phyloP scores from a whole-genome alignment of 345 rosid species.

The Corchorus capsularis region DNA sequence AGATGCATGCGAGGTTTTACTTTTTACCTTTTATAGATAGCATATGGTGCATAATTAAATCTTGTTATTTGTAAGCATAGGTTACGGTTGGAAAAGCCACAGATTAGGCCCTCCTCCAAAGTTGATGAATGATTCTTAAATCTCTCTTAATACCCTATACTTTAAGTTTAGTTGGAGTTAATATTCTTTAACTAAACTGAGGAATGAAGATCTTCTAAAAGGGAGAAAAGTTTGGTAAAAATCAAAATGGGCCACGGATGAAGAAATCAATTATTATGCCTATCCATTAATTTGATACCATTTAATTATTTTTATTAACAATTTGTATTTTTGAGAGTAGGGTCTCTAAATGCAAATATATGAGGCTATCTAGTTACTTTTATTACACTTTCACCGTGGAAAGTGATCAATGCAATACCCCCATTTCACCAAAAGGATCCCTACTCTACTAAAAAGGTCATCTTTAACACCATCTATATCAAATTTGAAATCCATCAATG shows the following conservation, averaged over 20 bases:
- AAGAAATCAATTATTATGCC: neutral
- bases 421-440: neutral
- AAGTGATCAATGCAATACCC: neutral
- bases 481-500: too few relatives aligned
- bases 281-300: neutral
- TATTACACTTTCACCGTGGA: neutral
- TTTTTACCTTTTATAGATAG: neutral
- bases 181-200: neutral
- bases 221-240: neutral
- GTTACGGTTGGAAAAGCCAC: neutral
- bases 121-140: neutral
- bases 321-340: neutral
- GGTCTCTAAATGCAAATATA: neutral
- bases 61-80: too few relatives aligned
- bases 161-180: neutral
- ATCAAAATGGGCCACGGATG: neutral
- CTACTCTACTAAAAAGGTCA: neutral
- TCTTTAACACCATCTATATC: neutral
- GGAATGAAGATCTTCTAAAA: neutral
- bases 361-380: neutral
- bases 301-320: too few relatives aligned
- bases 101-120: neutral
- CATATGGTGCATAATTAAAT: too few relatives aligned
- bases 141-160: too few relatives aligned
- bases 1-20: neutral